Base-by-base conservation (phyloP, 768 basidiomycete species). In the Leucocoprinus birnbaumii region DNA sequence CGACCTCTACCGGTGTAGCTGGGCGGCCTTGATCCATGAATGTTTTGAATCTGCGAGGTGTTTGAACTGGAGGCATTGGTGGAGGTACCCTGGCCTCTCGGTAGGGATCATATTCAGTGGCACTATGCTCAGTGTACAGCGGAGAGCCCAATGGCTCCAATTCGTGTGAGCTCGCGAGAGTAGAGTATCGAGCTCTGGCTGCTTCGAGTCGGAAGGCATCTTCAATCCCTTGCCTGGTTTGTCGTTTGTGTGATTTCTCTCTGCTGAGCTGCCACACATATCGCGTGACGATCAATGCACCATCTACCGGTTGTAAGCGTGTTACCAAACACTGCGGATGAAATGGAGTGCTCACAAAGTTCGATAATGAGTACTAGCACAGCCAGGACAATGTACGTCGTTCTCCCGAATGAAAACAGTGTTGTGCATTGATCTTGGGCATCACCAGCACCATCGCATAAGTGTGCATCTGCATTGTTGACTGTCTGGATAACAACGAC, bases 181-280 rank as follows among this genome's bases (percentile, higher is more conserved):
- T 25, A n/a, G 54, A 49, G 27, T 55, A 55, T 3, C 26, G 53
- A 42, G 22, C 46, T 43, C 61, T 68, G 2, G 61, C 54, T 11
- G 62, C 50, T 26, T 69, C 65, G 43, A 73, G 70, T 53, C 67
- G 63, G 60, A 71, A 75, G 14, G 71, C 72, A 46, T 67, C 66
- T 57, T 72, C 69, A 25, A 67, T 70, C 22, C 68, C 66, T 51
- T 66, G 56, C 25, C 73, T 70, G 18, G 70, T 68, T 11, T 68
- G 67, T 19, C 76, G 73, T 22, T 68, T 66, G 38, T 63, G 70
- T 18, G 73, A 67, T 65, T 84, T 84, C 61, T 83, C 76, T n/a
- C 61, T 66, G 51, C 76, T 72, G 14, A 85, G 64, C 59, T 75
- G 77, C 58, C 79, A 77, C 35, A 80, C 66, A 61, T 84, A 84